phyloP scores from a whole-genome alignment of 345 rosid genomes.

The Diplotaxis tenuifolia region DNA sequence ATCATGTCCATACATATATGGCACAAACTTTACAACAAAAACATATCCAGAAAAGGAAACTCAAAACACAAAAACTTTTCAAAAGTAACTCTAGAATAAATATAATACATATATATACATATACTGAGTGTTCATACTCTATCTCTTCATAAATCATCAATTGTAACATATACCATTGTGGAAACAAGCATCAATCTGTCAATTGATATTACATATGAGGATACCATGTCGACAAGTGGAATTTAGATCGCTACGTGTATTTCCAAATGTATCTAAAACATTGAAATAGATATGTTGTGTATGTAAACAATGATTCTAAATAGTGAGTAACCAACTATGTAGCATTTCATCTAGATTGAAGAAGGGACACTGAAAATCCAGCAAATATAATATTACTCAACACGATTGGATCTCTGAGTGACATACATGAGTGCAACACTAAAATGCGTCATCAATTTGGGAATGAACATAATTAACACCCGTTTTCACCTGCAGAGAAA shows the following conservation, averaged over 20 bases:
- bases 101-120: background rate
- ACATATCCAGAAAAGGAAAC: slow-evolving; percentile 32
- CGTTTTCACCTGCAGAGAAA: background rate
- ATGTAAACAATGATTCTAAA: slow-evolving; percentile 4
- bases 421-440: background rate
- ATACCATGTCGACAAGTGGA: slow-evolving; percentile 6
- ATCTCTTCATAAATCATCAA: too few species aligned
- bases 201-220: background rate
- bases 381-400: background rate
- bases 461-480: background rate
- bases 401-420: background rate
- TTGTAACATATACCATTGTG: background rate
- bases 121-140: too few species aligned
- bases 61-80: slow-evolving; percentile 26
- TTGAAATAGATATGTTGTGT: background rate
- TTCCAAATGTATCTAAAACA: slow-evolving; percentile 10
- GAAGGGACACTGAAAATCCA: background rate
- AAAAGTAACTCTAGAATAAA: slow-evolving; percentile 23
- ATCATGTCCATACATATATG: slow-evolving; percentile 32
- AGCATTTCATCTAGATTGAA: background rate
- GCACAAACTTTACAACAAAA: slow-evolving; percentile 31
- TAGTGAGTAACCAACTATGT: background rate
- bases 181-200: slow-evolving; percentile 26
- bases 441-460: background rate
- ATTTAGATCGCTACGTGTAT: slow-evolving; percentile 18